Base-by-base conservation (phyloP, 306 rosid genomes). In the Begonia masoniana region DNA sequence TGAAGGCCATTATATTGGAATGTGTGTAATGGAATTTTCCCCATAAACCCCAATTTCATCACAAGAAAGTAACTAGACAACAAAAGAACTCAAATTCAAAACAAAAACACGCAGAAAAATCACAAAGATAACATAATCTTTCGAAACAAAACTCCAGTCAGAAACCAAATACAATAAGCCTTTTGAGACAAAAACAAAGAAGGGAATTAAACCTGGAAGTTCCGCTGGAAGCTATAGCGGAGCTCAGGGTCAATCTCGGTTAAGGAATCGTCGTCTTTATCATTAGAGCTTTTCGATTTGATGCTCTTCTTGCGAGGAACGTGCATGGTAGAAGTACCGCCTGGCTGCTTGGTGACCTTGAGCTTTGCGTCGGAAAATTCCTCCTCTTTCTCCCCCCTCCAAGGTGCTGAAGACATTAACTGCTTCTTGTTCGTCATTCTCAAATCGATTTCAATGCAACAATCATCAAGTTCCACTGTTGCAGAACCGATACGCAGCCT, bases 221-320 rank as follows among this genome's bases (percentile, higher is more conserved):
- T 91, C 47, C 99, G 94, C 59, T 91, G 94, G 70, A 91, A 91
- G 67, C 96, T 91, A 72, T 91, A 91, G 66, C 96, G 94, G 21
- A 91, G 79, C 74, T 91, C 84, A 4, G 96, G 96, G 56, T 91
- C 99, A 51, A 91, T 83, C 74, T 78, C 84, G 13, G 70, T 21
- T 54, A 83, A 71, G 41, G 78, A 66, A 45, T 81, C 94, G 10
- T 66, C 77, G 57, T 77, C 58, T 2, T 65, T 63, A 14, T 65
- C 63, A 35, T 53, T 39, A 43, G 71, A 16, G 60, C 43, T 57
- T 36, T 71, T 77, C 66, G 82, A 69, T 49, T 69, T 66, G 65
- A 41, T 54, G 45, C 47, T 58, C 46, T 70, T 79, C 74, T 72
- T 59, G 71, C 81, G 58, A 63, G 97, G 99, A 24, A 78, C 84